Evolutionary conservation across 192 early-diverging fungal genomes (phyloP).

Genomic region (Neocallimastix lanati): DNA sequence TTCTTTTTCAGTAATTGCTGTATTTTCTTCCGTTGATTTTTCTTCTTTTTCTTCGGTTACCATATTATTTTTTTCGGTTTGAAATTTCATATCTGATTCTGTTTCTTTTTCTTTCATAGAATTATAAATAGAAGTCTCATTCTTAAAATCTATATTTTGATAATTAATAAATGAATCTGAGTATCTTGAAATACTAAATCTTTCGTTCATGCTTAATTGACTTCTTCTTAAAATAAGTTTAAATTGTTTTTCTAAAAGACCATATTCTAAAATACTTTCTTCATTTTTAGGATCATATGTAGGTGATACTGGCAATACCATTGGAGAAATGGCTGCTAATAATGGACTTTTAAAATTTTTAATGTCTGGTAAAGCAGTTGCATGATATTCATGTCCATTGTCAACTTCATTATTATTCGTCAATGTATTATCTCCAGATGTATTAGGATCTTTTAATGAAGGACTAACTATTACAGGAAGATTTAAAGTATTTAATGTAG

Average conservation of each 20-base stretch:
- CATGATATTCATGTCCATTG: neutral
- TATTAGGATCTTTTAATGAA: too few relatives aligned
- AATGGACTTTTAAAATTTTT: neutral
- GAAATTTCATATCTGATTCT: too few relatives aligned
- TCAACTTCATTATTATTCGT: too few relatives aligned
- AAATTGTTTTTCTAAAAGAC: neutral
- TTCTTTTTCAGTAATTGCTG: too few relatives aligned
- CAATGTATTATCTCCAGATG: neutral
- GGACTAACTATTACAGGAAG: too few relatives aligned
- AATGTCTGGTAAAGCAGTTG: neutral
- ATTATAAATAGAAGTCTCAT: neutral
- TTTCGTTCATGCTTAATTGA: neutral
- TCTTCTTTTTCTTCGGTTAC: too few relatives aligned
- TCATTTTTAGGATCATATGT: neutral
- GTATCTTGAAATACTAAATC: neutral
- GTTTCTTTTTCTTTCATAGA: too few relatives aligned
- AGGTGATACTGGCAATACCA: neutral
- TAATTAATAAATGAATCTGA: neutral
- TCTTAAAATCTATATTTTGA: neutral
- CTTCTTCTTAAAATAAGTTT: neutral
- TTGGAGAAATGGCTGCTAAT: neutral
- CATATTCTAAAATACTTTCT: neutral
- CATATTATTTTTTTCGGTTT: too few relatives aligned
- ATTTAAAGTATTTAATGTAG: neutral
- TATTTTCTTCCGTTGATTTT: too few relatives aligned